phyloP scores from a whole-genome alignment of 2,329 filamentous ascomycete genomes.

The Rhexocercosporidium sp. region DNA sequence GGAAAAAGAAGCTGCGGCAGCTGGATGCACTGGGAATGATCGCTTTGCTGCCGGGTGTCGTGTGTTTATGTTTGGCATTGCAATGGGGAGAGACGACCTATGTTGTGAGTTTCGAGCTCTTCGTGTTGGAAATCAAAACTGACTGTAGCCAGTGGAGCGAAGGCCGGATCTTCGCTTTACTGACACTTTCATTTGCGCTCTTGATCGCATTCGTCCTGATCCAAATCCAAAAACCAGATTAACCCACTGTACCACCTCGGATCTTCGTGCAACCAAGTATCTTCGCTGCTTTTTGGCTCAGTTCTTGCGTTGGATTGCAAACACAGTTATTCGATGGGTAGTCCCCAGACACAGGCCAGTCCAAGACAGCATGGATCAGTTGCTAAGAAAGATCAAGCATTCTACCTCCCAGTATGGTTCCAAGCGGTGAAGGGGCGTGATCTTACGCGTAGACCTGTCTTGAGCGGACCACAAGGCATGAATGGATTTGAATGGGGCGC shows the following conservation, averaged over 20 bases:
- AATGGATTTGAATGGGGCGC: too few species aligned
- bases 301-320: constrained; percentile 14
- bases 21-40: constrained; percentile 48
- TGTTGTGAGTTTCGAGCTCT: constrained; percentile 9
- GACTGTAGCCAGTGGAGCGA: constrained; percentile 26
- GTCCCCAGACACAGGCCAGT: too few species aligned
- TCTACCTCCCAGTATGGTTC: constrained; percentile 54
- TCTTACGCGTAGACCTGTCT: too few species aligned
- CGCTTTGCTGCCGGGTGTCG: constrained; percentile 45
- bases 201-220: constrained; percentile 38
- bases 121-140: not conserved
- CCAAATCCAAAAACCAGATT: constrained; percentile 34
- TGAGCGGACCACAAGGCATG: too few species aligned
- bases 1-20: constrained; percentile 43
- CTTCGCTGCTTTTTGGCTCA: constrained; percentile 31
- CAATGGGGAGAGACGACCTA: constrained; percentile 50
- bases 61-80: constrained; percentile 41
- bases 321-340: constrained; percentile 19
- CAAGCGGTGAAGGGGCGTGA: constrained; percentile 47
- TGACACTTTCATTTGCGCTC: constrained; percentile 40
- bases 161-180: constrained; percentile 41
- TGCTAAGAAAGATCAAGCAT: constrained; percentile 36
- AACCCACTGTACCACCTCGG: constrained; percentile 43
- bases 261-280: constrained; percentile 43
- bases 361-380: too few species aligned